Conservation (phyloP, 306 rosid genomes). For the Quercus parvula region DNA sequence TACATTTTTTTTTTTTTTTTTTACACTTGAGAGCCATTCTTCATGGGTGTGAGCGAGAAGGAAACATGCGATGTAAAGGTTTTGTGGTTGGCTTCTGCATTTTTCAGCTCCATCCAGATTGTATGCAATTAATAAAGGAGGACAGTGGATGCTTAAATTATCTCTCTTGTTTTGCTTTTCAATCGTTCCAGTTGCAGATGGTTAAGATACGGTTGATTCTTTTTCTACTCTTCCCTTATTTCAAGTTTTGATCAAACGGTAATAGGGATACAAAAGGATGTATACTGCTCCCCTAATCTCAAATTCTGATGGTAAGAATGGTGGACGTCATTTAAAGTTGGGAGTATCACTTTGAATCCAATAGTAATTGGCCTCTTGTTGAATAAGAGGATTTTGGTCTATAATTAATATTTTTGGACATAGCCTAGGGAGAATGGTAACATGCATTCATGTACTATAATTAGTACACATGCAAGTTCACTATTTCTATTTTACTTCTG, state of each 20-base stretch:
- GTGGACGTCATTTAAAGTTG: too few species aligned
- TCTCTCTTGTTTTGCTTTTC: constrained; percentile 14
- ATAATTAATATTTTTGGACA: neutral
- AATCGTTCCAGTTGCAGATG: neutral
- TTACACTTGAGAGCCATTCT: constrained; percentile 58
- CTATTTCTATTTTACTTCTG: too few species aligned
- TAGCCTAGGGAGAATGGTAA: neutral
- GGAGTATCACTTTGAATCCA: too few species aligned
- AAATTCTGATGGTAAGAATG: too few species aligned
- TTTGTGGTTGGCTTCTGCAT: constrained; percentile 22
- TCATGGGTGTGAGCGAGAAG: constrained; percentile 47
- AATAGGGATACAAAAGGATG: too few species aligned
- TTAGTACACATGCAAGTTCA: too few species aligned
- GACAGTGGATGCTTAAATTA: constrained; percentile 16
- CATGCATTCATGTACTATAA: neutral
- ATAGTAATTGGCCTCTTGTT: too few species aligned
- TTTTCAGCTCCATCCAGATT: constrained; percentile 45
- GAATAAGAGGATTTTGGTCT: too few species aligned
- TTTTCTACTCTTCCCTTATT: too few species aligned
- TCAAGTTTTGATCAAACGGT: too few species aligned
- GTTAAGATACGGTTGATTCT: too few species aligned
- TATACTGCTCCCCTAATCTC: too few species aligned
- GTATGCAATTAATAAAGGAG: constrained; percentile 38
- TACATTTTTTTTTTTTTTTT: constrained; percentile 16
- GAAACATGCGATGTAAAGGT: constrained; percentile 40